Percentiles rank a stretch among this genome's conserved stretches.
phyloP scores from a whole-genome alignment of 352 stramenopile genomes.

The Aphanomyces astaci region DNA sequence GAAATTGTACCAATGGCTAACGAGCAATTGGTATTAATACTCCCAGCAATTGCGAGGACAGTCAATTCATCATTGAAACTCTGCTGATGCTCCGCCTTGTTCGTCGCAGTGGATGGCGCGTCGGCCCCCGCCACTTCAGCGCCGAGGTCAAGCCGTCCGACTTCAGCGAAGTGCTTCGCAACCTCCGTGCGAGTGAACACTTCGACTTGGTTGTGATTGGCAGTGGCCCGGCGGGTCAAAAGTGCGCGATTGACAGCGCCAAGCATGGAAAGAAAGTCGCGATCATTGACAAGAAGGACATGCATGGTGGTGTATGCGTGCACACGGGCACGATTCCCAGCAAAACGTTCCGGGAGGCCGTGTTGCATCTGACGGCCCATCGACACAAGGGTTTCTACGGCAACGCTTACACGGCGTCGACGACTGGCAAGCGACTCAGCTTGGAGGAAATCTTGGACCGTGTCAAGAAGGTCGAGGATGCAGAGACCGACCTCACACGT shows the following conservation, averaged over 20 bases:
- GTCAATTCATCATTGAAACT: neutral
- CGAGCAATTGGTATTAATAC: too few species aligned
- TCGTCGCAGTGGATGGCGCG: neutral
- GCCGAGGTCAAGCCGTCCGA: conserved; percentile 14
- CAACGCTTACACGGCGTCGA: conserved; percentile 41
- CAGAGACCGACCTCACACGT: conserved; percentile 79
- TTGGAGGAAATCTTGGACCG: conserved; percentile 80
- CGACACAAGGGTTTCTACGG: conserved; percentile 86
- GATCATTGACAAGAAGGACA: conserved; percentile 85
- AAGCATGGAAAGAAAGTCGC: conserved; percentile 78
- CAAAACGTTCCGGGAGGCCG: conserved; percentile 86
- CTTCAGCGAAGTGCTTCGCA: conserved; percentile 59
- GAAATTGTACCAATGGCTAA: neutral
- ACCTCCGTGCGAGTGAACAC: conserved; percentile 78
- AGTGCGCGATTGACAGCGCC: conserved; percentile 84
- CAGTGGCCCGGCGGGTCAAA: conserved; percentile 80
- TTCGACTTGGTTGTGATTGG: conserved; percentile 87
- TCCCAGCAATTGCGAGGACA: neutral
- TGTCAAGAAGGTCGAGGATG: conserved; percentile 71
- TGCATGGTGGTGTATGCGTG: conserved; percentile 83
- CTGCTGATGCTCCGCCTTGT: neutral
- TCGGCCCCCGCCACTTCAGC: neutral
- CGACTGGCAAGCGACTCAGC: conserved; percentile 49
- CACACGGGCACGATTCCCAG: conserved; percentile 83
- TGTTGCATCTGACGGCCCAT: conserved; percentile 83